Evolutionary conservation across 1,284 basidiomycete species (phyloP), one percentile per base, ranked within the genome.

Genomic region (Rhodotorula sp.): DNA sequence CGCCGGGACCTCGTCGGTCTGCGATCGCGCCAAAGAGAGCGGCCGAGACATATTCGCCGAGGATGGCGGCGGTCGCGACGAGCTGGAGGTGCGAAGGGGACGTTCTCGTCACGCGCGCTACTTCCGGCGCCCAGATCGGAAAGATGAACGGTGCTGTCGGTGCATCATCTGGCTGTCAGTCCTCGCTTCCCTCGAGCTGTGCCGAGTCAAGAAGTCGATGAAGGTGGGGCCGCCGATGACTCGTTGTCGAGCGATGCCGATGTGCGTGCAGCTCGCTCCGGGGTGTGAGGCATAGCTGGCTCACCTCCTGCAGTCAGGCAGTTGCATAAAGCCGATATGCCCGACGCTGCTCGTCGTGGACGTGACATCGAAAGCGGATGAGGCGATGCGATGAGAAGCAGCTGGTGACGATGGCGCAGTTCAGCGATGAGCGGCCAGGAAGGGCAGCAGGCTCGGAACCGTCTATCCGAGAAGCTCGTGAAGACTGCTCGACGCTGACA

Each of bases 221-320:
- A 43, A 43, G 38, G 38, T 43, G 38, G 38, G 38, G 38, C 38
- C 38, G 38, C 7, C 10, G 38, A 43, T 43, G 38, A 43, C 38
- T 43, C 38, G 38, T 43, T 10, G 8, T 43, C 38, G 12, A 43
- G 38, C 38, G 38, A 14, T 43, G 38, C 38, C 14, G 38, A 43
- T 10, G 38, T 43, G 38, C 38, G 38, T 43, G 10, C 10, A 43
- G 38, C 38, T 14, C 12, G 38, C 38, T 43, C 2, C 12, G 38
- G 38, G 38, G 38, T 43, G 12, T 43, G 38, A 43, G 38, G 38
- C 38, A 43, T 43, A 43, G 38, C n/a, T 14, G 8, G 52, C 72
- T 62, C 23, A 68, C 72, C 69, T 28, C 76, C 77, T 18, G 76
- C 76, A 8, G 73, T 77, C 31, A 77, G 49, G 52, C 76, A 78